Conservation (phyloP, 2,329 filamentous ascomycete species). For the Aspergillus luchuensis region DNA sequence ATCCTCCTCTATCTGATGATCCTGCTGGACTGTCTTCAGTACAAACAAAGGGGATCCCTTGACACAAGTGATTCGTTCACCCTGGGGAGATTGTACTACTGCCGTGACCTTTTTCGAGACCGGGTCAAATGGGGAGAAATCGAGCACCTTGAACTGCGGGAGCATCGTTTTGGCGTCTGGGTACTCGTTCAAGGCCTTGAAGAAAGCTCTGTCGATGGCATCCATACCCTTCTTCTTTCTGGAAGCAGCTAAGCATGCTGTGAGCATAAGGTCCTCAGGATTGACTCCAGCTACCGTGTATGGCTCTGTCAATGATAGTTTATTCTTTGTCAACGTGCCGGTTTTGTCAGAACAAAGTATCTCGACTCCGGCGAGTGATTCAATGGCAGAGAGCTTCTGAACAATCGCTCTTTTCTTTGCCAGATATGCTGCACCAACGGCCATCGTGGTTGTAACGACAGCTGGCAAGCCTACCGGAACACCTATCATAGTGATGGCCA, state of each 20-base stretch:
- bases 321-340: slow-evolving; percentile 91
- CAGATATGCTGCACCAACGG: slow-evolving; percentile 86
- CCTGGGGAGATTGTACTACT: slow-evolving; percentile 77
- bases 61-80: slow-evolving; percentile 82
- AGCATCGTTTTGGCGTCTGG: slow-evolving; percentile 79
- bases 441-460: slow-evolving; percentile 93
- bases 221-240: slow-evolving; percentile 96
- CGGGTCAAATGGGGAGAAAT: slow-evolving; percentile 87
- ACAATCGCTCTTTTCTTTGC: slow-evolving; percentile 93
- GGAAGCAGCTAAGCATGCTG: slow-evolving; percentile 83
- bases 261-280: slow-evolving; percentile 86
- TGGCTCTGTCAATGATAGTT: slow-evolving; percentile 82
- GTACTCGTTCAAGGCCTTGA: slow-evolving; percentile 81
- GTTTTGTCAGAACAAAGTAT: slow-evolving; percentile 96
- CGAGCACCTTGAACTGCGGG: slow-evolving; percentile 78
- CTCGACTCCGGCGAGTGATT: slow-evolving; percentile 88
- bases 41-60: slow-evolving; percentile 90
- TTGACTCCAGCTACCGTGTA: slow-evolving; percentile 81
- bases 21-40: slow-evolving; percentile 82
- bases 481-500: slow-evolving; percentile 88
- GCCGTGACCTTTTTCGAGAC: slow-evolving; percentile 92
- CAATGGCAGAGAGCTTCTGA: slow-evolving; percentile 88
- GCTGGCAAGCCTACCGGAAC: slow-evolving; percentile 91
- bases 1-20: slow-evolving; percentile 74
- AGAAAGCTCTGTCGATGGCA: slow-evolving; percentile 91